These are phyloP conservation scores for Chromosphaera perkinsii DNA, from an alignment of 208 protist species.

Conservation along the genomic window DNA sequence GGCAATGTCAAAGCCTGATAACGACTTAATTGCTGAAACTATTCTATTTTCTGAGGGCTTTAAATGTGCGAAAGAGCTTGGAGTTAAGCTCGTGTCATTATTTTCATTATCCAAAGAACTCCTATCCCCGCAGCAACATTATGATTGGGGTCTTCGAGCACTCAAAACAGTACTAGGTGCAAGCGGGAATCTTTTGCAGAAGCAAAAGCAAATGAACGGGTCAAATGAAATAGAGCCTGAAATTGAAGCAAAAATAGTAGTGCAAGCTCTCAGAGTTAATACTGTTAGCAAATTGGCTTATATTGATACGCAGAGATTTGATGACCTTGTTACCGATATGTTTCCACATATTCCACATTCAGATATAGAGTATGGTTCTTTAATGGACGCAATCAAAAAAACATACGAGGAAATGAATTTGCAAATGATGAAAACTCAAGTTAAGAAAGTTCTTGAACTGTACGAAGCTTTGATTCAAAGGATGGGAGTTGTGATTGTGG, in stretches of 20 bases:
- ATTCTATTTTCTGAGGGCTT: slow-evolving; percentile 99
- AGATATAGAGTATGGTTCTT: slow-evolving; percentile 43
- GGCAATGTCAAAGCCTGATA: slow-evolving; percentile 95
- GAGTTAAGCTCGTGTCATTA: slow-evolving; percentile 93
- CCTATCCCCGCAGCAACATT: slow-evolving; percentile 93
- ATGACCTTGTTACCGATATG: slow-evolving; percentile 86
- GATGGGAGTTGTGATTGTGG: slow-evolving; percentile 99
- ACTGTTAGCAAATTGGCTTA: slow-evolving; percentile 73
- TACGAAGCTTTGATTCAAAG: slow-evolving; percentile 89
- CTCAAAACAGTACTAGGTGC: slow-evolving; percentile 96
- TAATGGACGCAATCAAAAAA: slow-evolving; percentile 47
- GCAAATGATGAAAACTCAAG: slow-evolving; percentile 59
- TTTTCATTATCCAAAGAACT: slow-evolving; percentile 96
- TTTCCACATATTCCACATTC: slow-evolving; percentile 79
- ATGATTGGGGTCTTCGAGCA: slow-evolving; percentile 99
- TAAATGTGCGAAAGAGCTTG: slow-evolving; percentile 83
- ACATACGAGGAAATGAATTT: slow-evolving; percentile 58
- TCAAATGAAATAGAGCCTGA: no score
- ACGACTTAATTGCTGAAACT: slow-evolving; percentile 96
- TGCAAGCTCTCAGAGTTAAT: neutral
- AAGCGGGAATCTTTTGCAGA: slow-evolving; percentile 88
- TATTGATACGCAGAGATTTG: slow-evolving; percentile 85
- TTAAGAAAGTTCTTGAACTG: slow-evolving; percentile 94
- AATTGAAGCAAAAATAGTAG: no score
- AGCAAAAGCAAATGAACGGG: slow-evolving; percentile 8